These are phyloP conservation scores for Plasmodium malariae DNA, from an alignment of 169 alveolate species.

Conservation along the genomic window DNA sequence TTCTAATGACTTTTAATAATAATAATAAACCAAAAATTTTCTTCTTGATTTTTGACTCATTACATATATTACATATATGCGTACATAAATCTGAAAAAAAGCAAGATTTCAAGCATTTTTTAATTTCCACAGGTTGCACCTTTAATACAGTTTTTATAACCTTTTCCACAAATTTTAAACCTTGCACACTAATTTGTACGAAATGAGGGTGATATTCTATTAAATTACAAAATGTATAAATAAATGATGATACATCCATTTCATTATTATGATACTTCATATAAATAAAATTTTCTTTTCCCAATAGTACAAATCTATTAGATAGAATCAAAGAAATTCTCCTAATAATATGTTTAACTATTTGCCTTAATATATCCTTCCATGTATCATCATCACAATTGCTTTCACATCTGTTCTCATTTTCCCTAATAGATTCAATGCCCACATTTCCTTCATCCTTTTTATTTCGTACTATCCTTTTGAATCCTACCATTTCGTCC, in stretches of 20 bases:
- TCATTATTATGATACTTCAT: conserved; percentile 50
- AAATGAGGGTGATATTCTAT: conserved; percentile 39
- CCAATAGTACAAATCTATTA: conserved; percentile 22
- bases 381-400: conserved; percentile 30
- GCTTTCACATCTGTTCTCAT: background rate
- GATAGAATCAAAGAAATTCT: conserved; percentile 56
- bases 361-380: conserved; percentile 28
- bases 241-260: conserved; percentile 57
- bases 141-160: conserved; percentile 40
- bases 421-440: too few species aligned
- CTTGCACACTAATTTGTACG: conserved; percentile 18
- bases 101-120: conserved; percentile 20
- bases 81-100: conserved; percentile 58
- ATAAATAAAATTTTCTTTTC: conserved; percentile 14
- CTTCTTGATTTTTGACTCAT: conserved; percentile 43
- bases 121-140: conserved; percentile 56
- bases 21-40: conserved; percentile 72
- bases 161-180: conserved; percentile 42
- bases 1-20: conserved; percentile 49
- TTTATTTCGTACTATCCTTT: background rate
- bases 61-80: conserved; percentile 58
- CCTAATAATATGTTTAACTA: conserved; percentile 58
- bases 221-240: conserved; percentile 43
- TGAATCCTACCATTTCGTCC: background rate
- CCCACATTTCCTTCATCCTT: background rate